Evolutionary conservation across 2,329 filamentous ascomycete genomes (phyloP).

Genomic region (Diaporthe australafricana): DNA sequence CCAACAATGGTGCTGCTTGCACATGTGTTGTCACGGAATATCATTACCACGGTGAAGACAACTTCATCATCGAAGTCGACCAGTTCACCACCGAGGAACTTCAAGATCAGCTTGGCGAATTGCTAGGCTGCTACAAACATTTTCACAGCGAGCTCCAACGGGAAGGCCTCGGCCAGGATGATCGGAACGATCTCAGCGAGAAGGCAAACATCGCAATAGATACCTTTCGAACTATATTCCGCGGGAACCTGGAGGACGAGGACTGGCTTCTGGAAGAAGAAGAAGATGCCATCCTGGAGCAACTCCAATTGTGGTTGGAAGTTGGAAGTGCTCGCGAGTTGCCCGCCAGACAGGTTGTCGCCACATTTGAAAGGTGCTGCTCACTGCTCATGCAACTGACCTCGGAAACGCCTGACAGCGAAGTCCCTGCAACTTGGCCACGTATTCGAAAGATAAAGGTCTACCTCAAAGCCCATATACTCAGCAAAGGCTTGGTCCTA

Average conservation of each 20-base stretch:
- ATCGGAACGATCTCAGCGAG: conserved; percentile 40
- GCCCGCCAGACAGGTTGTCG: background rate
- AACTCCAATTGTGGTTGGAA: background rate
- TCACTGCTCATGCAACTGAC: conserved; percentile 49
- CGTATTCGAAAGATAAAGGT: conserved; percentile 60
- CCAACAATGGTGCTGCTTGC: conserved; percentile 58
- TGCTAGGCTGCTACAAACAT: conserved; percentile 52
- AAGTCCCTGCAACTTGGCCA: conserved; percentile 51
- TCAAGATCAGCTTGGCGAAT: conserved; percentile 46
- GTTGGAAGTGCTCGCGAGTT: no score
- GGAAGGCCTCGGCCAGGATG: conserved; percentile 1
- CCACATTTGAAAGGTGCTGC: conserved; percentile 48
- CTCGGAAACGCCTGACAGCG: conserved; percentile 45
- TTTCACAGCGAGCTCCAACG: conserved; percentile 43
- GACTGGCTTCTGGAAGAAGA: conserved; percentile 38
- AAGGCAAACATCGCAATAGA: conserved; percentile 49
- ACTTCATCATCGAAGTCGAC: conserved; percentile 50
- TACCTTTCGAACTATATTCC: conserved; percentile 54
- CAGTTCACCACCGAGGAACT: conserved; percentile 48
- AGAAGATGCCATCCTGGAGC: conserved; percentile 10
- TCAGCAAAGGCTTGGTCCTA: conserved; percentile 60
- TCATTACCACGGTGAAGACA: conserved; percentile 48
- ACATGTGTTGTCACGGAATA: conserved; percentile 62
- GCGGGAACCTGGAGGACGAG: conserved; percentile 39
- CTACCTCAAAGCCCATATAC: conserved; percentile 55